Base-by-base conservation (phyloP, 2,329 filamentous ascomycete species). In the Aspergillus aculeatinus region DNA sequence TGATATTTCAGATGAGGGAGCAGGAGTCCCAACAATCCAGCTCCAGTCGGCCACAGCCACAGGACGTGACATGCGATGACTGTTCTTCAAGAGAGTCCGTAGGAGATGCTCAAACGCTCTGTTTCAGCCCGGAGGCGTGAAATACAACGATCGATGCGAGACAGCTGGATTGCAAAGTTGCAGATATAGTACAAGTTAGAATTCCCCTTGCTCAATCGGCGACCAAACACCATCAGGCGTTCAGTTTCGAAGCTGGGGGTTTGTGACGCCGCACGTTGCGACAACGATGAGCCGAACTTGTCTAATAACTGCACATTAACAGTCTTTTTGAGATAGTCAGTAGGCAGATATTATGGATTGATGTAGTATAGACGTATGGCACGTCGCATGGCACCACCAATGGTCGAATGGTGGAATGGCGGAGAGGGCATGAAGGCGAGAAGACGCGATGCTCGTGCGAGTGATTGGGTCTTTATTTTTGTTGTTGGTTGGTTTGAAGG, bases 31-130 rank as follows among this genome's bases (percentile, higher is more conserved):
- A 62, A 61, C 70, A 73, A 69, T 64, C 71, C 75, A 77, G 74
- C 74, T 75, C 75, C 76, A 75, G 69, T 73, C 71, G 64, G 70
- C 65, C 72, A 76, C 72, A 71, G 68, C 69, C 73, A 77, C 75
- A 78, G 75, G 71, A 78, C 76, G 74, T 72, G 70, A 68, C 68
- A 65, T 72, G 70, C 71, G 72, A 61, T 66, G 64, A 72, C 70
- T 67, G 74, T 76, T 70, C 73, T 73, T 68, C 68, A 7, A 56
- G 53, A 75, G 72, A 66, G 72, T 68, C 71, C 70, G 68, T 75
- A 55, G 42, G 56, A 33, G 48, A 39, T 21, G 57, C 16, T 48
- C 19, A 63, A 51, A n/a, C 57, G 48, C 56, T n/a, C 57, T 55
- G 31, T 7, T 55, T 49, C 54, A 42, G 54, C 44, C 61, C 47